phyloP scores from a whole-genome alignment of 2,329 filamentous ascomycete species.

The Aspergillus luchuensis region DNA sequence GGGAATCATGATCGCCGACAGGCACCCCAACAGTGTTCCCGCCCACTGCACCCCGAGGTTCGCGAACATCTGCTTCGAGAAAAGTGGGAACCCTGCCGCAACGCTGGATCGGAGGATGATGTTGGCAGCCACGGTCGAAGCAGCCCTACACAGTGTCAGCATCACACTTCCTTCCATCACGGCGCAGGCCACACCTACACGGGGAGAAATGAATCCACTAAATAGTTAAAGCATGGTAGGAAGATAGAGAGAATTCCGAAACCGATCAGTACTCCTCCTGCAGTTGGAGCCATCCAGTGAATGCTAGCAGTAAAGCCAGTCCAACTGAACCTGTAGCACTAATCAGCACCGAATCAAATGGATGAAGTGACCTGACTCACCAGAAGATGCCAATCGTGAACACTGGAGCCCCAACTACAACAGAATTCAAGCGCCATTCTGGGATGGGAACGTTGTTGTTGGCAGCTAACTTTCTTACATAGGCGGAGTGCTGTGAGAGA shows the following conservation, averaged over 20 bases:
- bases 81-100: constrained; percentile 40
- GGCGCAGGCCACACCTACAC: constrained; percentile 35
- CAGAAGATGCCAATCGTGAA: constrained; percentile 69
- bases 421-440: constrained; percentile 58
- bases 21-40: constrained; percentile 39
- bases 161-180: not conserved
- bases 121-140: constrained; percentile 55
- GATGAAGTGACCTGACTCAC: constrained; percentile 28
- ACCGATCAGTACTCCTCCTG: constrained; percentile 54
- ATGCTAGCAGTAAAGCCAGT: constrained; percentile 56
- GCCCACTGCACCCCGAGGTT: constrained; percentile 45
- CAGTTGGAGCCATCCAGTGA: constrained; percentile 43
- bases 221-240: constrained; percentile 58
- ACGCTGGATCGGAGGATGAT: constrained; percentile 49
- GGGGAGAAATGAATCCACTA: constrained; percentile 61
- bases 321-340: constrained; percentile 61
- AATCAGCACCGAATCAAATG: too few species aligned
- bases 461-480: constrained; percentile 67
- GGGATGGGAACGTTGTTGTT: constrained; percentile 62
- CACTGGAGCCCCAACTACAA: constrained; percentile 54
- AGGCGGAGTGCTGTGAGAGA: constrained; percentile 64
- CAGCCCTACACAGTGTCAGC: constrained; percentile 37
- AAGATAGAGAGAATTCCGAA: constrained; percentile 61
- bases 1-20: constrained; percentile 40
- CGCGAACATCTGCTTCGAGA: constrained; percentile 41